phyloP scores from a whole-genome alignment of 1,284 basidiomycete species.

The Boletus semigastroideus region DNA sequence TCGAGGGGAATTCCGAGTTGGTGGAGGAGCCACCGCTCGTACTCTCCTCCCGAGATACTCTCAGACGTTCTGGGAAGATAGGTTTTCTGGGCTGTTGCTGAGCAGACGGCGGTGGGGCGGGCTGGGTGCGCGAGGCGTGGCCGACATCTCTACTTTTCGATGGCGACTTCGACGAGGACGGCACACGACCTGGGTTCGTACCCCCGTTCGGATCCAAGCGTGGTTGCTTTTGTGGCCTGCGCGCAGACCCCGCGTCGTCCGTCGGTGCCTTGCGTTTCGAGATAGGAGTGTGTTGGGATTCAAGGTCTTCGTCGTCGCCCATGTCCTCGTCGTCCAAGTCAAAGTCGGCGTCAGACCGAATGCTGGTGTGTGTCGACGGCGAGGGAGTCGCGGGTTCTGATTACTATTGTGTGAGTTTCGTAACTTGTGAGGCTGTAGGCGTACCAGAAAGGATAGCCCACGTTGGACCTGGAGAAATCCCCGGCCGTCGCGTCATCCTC shows the following conservation, averaged over 20 bases:
- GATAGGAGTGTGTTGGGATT: slow-evolving; percentile 11
- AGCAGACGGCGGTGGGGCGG: background rate
- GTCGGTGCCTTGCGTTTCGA: slow-evolving; percentile 28
- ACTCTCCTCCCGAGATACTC: background rate
- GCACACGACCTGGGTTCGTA: background rate
- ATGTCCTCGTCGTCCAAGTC: slow-evolving; percentile 20
- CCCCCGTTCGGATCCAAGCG: slow-evolving; percentile 15
- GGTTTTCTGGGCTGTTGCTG: background rate
- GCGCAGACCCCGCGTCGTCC: slow-evolving; percentile 10
- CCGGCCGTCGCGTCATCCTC: slow-evolving; percentile 3
- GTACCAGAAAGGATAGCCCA: slow-evolving; percentile 28
- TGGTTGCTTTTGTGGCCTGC: slow-evolving; percentile 18
- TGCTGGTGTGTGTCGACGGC: slow-evolving; percentile 13
- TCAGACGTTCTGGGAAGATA: background rate
- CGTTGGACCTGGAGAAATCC: slow-evolving; percentile 25
- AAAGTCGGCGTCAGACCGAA: slow-evolving; percentile 16
- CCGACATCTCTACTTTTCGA: background rate
- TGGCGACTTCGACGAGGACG: background rate
- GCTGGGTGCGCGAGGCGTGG: slow-evolving; percentile 13
- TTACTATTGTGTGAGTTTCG: background rate
- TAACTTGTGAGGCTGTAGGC: slow-evolving; percentile 2
- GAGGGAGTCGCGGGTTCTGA: slow-evolving; percentile 23
- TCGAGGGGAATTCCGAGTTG: slow-evolving; percentile 14
- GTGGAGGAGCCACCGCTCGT: slow-evolving; percentile 9
- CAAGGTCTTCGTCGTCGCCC: slow-evolving; percentile 18